Conservation (phyloP, 1,139 yeast species). For the Eremothecium gossypii region DNA sequence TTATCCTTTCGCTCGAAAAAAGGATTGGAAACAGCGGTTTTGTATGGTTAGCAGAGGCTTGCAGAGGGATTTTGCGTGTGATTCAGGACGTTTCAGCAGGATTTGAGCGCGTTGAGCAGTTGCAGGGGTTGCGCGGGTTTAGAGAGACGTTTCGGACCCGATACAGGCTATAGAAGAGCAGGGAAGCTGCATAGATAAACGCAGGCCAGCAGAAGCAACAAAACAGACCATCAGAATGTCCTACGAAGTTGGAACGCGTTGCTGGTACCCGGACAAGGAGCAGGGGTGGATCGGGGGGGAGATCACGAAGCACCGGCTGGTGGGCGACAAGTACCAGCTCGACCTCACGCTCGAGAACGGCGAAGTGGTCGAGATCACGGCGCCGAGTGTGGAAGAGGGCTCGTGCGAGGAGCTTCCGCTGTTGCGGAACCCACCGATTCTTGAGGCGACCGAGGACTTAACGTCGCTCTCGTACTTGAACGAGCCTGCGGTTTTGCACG, state of each 20-base stretch:
- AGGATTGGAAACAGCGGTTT: too few species aligned
- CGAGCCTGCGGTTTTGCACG: constrained; percentile 94
- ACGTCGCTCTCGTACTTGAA: constrained; percentile 86
- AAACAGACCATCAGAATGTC: constrained; percentile 14
- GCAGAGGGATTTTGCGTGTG: too few species aligned
- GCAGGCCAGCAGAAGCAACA: background rate
- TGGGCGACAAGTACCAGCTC: constrained; percentile 46
- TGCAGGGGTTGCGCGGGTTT: too few species aligned
- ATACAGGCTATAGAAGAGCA: too few species aligned
- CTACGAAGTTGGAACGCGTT: constrained; percentile 43
- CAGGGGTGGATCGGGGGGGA: constrained; percentile 91
- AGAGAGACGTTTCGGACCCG: too few species aligned
- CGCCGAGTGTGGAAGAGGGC: constrained; percentile 36
- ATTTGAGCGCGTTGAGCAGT: too few species aligned
- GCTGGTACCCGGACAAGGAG: constrained; percentile 89
- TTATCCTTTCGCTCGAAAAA: too few species aligned
- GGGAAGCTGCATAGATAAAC: background rate
- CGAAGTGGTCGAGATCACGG: constrained; percentile 45
- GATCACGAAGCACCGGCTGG: constrained; percentile 47
- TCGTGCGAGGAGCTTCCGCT: constrained; percentile 46
- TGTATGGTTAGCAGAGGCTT: too few species aligned
- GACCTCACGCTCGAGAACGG: constrained; percentile 58
- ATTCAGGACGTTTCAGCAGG: too few species aligned
- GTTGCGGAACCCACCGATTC: constrained; percentile 83
- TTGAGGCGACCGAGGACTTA: constrained; percentile 91